Base-by-base conservation (phyloP, 2,329 filamentous ascomycete genomes). In the Pezicula neosporulosa region DNA sequence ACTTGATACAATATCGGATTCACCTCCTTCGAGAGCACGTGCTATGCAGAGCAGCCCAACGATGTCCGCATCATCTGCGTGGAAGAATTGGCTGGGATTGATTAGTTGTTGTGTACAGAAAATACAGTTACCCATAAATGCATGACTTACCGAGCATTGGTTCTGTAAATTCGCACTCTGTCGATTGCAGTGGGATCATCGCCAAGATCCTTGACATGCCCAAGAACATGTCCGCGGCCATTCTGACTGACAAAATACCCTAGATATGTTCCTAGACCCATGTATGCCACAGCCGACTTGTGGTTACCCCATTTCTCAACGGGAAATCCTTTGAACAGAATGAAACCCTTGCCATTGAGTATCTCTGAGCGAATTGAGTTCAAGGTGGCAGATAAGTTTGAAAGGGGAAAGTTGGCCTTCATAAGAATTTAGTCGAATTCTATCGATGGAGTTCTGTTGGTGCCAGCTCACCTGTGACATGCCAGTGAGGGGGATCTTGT, bases 201-300 rank as follows among this genome's bases (percentile, higher is more conserved):
- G 43, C 89, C 89, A 3, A 94, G 79, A 70, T 95, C 90, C 72
- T 95, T 93, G 61, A 95, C 90, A 68, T 96, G 90, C 7, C 90
- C 90, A 1, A 96, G 80, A 9, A 95, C 88, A 70, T 95, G 90
- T 42, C 90, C 90, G 16, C 83, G 82, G 16, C 86, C 85, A 72
- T 96, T 96, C 65, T 96, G 91, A 21, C 83, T 89, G 38, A 96
- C 83, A 57, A 94, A 93, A 74, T 95, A 94, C 52, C 91, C 90
- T 9, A 96, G 78, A 68, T 96, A 86, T 5, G 88, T 89, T 38
- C 89, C 86, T 2, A 96, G 77, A 4, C 91, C 91, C 86, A 96
- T 92, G 72, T 95, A 96, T n/a, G 87, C 90, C 10, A 90, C 84
- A 7, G 90, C 90, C 10, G 83, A 89, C 72, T 96, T 96, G 66